Base-by-base conservation (phyloP, 2,329 filamentous ascomycete genomes). In the Colletotrichum liaoningense region DNA sequence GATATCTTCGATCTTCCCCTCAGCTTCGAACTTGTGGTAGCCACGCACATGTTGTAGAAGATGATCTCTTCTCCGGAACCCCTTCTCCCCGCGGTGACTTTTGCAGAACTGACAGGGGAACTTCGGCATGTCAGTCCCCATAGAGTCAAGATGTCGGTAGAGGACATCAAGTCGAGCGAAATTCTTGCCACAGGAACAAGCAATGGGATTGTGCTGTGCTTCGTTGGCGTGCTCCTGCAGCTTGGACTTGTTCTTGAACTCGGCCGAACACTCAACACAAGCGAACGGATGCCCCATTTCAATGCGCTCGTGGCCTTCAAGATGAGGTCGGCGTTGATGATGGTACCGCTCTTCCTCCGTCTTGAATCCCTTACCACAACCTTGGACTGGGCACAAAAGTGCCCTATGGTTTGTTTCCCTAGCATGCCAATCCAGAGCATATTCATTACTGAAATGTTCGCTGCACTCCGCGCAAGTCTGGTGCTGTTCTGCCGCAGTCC, bases 51-150 rank as follows among this genome's bases (percentile, higher is more conserved):
- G 83, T 33, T 84, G 83, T 4, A 75, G 72, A 0, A 84, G 75
- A 65, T 85, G 83, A 62, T 85, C 83, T 6, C 74, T 77, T n/a
- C 83, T 79, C 30, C 76, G 79, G 67, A 85, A 85, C 1, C 79
- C 80, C 6, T 80, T 65, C 2, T 74, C 72, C 2, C 80, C 81
- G n/a, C 77, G 78, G 62, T 82, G 77, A 19, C 71, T 78, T 59
- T 77, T 81, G 74, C 82, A 84, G 52, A 79, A 78, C 0, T 55
- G 67, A 54, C 83, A 84, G 5, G 79, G 78, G 52, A 78, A 80
- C 9, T 74, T 69, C 1, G 55, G 59, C 7, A 28, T 46, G 19
- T 59, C 74, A 57, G 78, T 74, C 11, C 38, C 67, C 2, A 77
- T 74, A 7, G 57, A 57, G 12, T 77, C 55, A 30, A 77, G 67